Evolutionary conservation across 179 eudicot species (phyloP).

Genomic region (Vitellaria paradoxa): DNA sequence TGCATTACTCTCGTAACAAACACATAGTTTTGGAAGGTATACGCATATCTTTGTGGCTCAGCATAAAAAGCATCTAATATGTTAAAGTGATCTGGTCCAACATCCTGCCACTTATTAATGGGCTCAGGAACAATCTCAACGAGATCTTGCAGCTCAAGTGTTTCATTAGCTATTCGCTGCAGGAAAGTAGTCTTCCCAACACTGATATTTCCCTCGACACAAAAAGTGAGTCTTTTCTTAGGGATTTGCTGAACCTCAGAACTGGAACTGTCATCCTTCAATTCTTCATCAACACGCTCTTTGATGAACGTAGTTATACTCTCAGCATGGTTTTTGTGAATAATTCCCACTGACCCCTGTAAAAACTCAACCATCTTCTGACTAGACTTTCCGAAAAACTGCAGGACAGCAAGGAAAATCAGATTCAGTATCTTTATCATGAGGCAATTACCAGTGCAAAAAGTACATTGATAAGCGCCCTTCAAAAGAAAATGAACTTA

Average conservation of each 20-base stretch:
- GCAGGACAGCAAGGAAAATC: conserved; percentile 20
- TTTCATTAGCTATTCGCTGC: conserved; percentile 93
- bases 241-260: conserved; percentile 34
- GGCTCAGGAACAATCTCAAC: conserved; percentile 98
- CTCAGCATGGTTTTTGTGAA: conserved; percentile 89
- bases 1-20: conserved; percentile 98
- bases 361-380: conserved; percentile 89
- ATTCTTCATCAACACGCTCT: conserved; percentile 84
- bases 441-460: neutral
- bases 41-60: conserved; percentile 92
- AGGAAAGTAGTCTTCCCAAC: conserved; percentile 96
- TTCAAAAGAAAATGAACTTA: neutral
- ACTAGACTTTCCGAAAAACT: conserved; percentile 78
- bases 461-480: neutral
- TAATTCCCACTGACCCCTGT: conserved; percentile 85
- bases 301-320: conserved; percentile 82
- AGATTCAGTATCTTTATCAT: neutral
- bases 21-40: conserved; percentile 93
- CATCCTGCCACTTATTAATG: conserved; percentile 88
- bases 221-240: conserved; percentile 79
- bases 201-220: conserved; percentile 97
- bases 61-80: conserved; percentile 89
- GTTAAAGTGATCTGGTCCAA: conserved; percentile 90
- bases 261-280: conserved; percentile 46
- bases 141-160: conserved; percentile 87